phyloP scores from a whole-genome alignment of 2,329 filamentous ascomycete species.

The Scytalidium sp. region DNA sequence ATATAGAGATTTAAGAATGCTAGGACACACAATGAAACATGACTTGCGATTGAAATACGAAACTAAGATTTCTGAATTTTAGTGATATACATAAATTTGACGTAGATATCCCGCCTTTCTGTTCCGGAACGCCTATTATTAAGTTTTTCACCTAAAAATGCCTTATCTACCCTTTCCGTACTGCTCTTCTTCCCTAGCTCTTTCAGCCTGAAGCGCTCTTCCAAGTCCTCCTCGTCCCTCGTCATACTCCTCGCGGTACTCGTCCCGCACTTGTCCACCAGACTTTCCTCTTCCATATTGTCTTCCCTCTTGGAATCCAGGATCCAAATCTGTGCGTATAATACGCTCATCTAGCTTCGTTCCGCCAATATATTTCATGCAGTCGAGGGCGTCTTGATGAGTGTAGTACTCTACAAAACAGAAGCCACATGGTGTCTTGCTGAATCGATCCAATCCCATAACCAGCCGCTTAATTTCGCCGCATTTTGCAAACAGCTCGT shows the following conservation, averaged over 20 bases:
- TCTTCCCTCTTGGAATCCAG: constrained; percentile 91
- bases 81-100: constrained; percentile 1
- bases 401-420: constrained; percentile 99
- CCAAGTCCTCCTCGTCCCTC: constrained; percentile 90
- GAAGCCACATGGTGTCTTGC: constrained; percentile 97
- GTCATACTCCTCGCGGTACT: constrained; percentile 96
- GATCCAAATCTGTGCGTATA: constrained; percentile 92
- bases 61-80: neutral
- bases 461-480: constrained; percentile 97
- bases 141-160: constrained; percentile 2
- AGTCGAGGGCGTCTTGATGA: constrained; percentile 94
- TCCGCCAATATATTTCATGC: constrained; percentile 97
- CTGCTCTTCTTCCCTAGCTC: constrained; percentile 54
- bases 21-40: constrained; percentile 18
- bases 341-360: constrained; percentile 98
- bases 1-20: constrained; percentile 17
- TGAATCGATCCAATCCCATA: constrained; percentile 96
- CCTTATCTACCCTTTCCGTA: constrained; percentile 55
- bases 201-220: constrained; percentile 68
- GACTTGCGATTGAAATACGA: neutral
- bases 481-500: constrained; percentile 93
- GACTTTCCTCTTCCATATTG: constrained; percentile 96
- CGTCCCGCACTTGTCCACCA: constrained; percentile 93
- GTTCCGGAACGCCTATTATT: constrained; percentile 15
- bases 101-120: constrained; percentile 13